Conservation (phyloP, 768 basidiomycete genomes). For the Lentinula guzmanii region DNA sequence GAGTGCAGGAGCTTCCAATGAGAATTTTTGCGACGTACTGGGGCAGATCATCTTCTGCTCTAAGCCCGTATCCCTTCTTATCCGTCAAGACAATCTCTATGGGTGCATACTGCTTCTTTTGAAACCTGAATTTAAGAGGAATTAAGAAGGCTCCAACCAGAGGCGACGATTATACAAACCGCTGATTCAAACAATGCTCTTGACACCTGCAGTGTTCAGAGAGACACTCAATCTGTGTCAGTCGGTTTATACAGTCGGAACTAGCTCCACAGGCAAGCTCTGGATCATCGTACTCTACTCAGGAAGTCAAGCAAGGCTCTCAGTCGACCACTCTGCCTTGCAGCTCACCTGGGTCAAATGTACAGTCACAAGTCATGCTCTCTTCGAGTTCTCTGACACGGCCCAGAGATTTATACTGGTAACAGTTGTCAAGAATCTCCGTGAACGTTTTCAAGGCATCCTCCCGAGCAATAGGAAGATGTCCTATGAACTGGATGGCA, state of each 20-base stretch:
- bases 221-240: conserved; percentile 97
- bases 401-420: conserved; percentile 86
- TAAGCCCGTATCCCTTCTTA: conserved; percentile 91
- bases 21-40: conserved; percentile 41
- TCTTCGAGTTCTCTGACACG: conserved; percentile 83
- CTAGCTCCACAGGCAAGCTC: conserved; percentile 75
- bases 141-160: conserved; percentile 1
- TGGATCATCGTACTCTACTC: conserved; percentile 52
- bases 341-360: conserved; percentile 69
- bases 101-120: conserved; percentile 74
- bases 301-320: conserved; percentile 12
- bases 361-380: conserved; percentile 94
- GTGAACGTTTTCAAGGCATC: conserved; percentile 68
- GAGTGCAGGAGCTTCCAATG: background rate
- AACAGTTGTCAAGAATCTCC: conserved; percentile 73
- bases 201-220: conserved; percentile 83
- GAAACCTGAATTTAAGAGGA: conserved; percentile 54
- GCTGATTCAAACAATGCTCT: conserved; percentile 83
- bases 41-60: conserved; percentile 62
- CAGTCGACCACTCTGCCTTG: conserved; percentile 5
- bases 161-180: conserved; percentile 42
- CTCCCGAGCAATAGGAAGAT: conserved; percentile 73
- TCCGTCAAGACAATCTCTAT: conserved; percentile 92
- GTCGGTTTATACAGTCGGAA: conserved; percentile 94
- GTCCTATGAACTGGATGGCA: conserved; percentile 65